Evolutionary conservation across 2,329 filamentous ascomycete genomes (phyloP).

Genomic region (Paecilomyces dactylethromorphus): DNA sequence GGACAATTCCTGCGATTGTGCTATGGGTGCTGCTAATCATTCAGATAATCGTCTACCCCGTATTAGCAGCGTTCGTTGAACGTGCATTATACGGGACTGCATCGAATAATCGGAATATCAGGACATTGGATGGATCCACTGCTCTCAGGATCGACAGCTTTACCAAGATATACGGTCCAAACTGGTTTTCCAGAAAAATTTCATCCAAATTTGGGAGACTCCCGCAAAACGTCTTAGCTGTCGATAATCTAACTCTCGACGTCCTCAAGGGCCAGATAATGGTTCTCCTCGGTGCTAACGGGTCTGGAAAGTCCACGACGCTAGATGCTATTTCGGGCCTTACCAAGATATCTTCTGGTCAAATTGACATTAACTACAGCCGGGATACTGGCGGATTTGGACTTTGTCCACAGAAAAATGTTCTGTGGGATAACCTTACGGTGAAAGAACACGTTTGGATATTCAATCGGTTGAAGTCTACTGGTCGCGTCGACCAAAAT

Average conservation of each 20-base stretch:
- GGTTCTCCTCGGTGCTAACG: constrained; percentile 81
- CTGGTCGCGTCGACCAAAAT: constrained; percentile 48
- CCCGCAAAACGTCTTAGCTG: constrained; percentile 68
- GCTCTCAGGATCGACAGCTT: constrained; percentile 68
- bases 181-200: constrained; percentile 48
- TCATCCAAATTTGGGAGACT: constrained; percentile 41
- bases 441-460: constrained; percentile 78
- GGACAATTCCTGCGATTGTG: constrained; percentile 63
- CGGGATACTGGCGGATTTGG: constrained; percentile 74
- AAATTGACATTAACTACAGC: constrained; percentile 71
- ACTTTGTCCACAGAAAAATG: constrained; percentile 88
- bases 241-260: constrained; percentile 64
- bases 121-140: constrained; percentile 24
- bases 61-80: constrained; percentile 70
- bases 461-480: constrained; percentile 75
- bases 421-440: constrained; percentile 83
- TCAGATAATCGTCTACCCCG: constrained; percentile 71
- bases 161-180: constrained; percentile 70
- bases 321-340: constrained; percentile 81
- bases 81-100: constrained; percentile 68
- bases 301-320: constrained; percentile 84
- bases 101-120: constrained; percentile 49
- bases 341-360: constrained; percentile 67
- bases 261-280: constrained; percentile 76
- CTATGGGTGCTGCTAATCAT: constrained; percentile 72